Evolutionary conservation across 495 filamentous ascomycete genomes (phyloP).

Genomic region (Podospora pseudopauciseta): DNA sequence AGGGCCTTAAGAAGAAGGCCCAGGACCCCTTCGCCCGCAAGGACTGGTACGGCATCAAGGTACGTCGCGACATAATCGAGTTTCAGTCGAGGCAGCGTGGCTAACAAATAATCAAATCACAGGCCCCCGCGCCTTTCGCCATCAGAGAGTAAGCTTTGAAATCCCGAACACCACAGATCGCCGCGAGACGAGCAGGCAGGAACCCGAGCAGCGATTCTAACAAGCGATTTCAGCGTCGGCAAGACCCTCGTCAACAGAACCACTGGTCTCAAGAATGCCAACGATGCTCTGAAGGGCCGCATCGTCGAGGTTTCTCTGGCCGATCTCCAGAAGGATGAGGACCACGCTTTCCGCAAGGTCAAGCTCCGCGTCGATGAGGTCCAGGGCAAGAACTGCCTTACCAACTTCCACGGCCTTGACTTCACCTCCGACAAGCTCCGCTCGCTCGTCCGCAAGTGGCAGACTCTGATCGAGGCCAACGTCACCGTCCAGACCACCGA

Average conservation of each 20-base stretch:
- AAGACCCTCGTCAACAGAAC: constrained; percentile 99
- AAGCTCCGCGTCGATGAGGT: constrained; percentile 98
- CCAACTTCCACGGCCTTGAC: constrained; percentile 99
- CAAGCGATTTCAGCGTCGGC: constrained; percentile 67
- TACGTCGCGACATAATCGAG: constrained; percentile 36
- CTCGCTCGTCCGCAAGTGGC: constrained; percentile 98
- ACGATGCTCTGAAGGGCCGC: constrained; percentile 96
- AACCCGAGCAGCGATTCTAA: constrained; percentile 31
- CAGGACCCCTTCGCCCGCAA: constrained; percentile 96
- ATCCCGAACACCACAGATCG: constrained; percentile 13
- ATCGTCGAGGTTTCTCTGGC: constrained; percentile 98
- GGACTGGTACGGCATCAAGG: constrained; percentile 98
- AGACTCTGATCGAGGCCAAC: constrained; percentile 98
- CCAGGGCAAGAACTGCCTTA: constrained; percentile 99
- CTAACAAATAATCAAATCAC: constrained; percentile 23
- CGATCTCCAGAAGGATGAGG: constrained; percentile 98
- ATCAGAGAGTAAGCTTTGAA: constrained; percentile 79
- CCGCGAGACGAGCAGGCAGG: constrained; percentile 11
- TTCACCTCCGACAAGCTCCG: constrained; percentile 99
- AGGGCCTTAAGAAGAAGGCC: constrained; percentile 99
- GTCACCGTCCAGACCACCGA: constrained; percentile 99
- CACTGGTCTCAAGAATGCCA: constrained; percentile 99
- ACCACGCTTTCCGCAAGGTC: constrained; percentile 98
- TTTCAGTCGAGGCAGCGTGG: constrained; percentile 2
- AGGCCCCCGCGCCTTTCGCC: constrained; percentile 95